Conservation (phyloP, 495 filamentous ascomycete species). For the Hypoxylon fuscum region DNA sequence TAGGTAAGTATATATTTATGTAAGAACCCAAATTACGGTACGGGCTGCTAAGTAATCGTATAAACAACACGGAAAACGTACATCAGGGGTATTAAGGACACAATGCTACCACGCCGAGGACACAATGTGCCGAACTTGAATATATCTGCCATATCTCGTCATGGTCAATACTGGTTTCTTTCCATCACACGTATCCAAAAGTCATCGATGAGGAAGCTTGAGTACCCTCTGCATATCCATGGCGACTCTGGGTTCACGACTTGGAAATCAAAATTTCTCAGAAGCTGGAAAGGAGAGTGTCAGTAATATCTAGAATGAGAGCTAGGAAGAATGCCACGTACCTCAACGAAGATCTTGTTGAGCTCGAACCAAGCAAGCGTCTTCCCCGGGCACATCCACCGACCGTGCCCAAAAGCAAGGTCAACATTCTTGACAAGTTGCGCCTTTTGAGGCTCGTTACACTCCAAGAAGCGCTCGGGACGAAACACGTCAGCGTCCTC, state of each 20-base stretch:
- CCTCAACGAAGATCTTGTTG: slow-evolving; percentile 67
- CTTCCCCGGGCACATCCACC: slow-evolving; percentile 58
- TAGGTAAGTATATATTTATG: too few relatives aligned
- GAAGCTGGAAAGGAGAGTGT: slow-evolving; percentile 48
- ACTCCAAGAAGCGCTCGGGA: slow-evolving; percentile 66
- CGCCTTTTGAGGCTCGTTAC: slow-evolving; percentile 40
- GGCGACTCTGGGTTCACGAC: slow-evolving; percentile 59
- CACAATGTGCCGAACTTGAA: too few relatives aligned
- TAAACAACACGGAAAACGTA: too few relatives aligned
- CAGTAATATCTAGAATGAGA: not conserved
- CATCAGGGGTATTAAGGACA: too few relatives aligned
- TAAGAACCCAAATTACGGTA: too few relatives aligned
- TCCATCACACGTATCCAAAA: slow-evolving; percentile 32
- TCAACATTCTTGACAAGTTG: slow-evolving; percentile 52
- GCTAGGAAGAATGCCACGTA: slow-evolving; percentile 35
- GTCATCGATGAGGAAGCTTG: slow-evolving; percentile 28
- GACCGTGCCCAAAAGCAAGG: slow-evolving; percentile 55
- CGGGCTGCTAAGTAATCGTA: too few relatives aligned
- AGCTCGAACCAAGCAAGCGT: slow-evolving; percentile 57
- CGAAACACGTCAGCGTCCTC: slow-evolving; percentile 58
- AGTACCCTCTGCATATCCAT: slow-evolving; percentile 39
- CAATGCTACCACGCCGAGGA: too few relatives aligned
- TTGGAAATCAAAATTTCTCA: slow-evolving; percentile 64
- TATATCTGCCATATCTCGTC: too few relatives aligned
- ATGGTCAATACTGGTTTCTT: slow-evolving; percentile 4